These are phyloP conservation scores for Astrothelium macrocarpum DNA, from an alignment of 495 filamentous ascomycete genomes.

Conservation along the genomic window DNA sequence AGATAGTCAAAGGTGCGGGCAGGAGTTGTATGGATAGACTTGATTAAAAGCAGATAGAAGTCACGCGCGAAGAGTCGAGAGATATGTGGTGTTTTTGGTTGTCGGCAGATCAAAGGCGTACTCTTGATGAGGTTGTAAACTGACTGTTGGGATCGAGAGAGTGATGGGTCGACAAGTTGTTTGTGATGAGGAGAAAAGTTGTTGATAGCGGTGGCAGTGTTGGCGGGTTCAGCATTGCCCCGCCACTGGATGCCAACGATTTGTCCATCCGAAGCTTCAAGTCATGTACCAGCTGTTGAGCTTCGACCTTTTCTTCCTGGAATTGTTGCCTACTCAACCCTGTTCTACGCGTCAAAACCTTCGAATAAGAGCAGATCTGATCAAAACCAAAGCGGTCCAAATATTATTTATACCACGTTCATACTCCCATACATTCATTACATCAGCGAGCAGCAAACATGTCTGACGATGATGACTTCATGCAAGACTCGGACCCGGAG, in stretches of 20 bases:
- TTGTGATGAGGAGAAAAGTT: not conserved
- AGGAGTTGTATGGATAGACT: not conserved
- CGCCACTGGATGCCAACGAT: not conserved
- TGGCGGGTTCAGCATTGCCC: not conserved
- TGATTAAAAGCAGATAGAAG: not conserved
- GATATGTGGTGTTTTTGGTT: not conserved
- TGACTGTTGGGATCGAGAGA: not conserved
- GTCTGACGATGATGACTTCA: constrained; percentile 97
- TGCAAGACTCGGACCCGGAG: constrained; percentile 95
- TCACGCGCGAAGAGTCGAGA: not conserved
- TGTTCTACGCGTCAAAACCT: not conserved
- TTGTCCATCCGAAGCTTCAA: constrained; percentile 1
- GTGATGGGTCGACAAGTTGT: not conserved
- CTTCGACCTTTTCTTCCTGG: not conserved
- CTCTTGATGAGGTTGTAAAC: too few relatives aligned
- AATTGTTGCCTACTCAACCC: too few relatives aligned
- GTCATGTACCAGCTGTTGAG: not conserved
- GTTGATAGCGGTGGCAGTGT: not conserved
- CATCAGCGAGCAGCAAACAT: constrained; percentile 40
- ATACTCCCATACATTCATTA: too few relatives aligned
- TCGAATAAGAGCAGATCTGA: too few relatives aligned
- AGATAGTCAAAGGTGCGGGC: not conserved
- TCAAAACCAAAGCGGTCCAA: too few relatives aligned
- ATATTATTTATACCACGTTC: too few relatives aligned
- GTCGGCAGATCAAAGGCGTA: not conserved